Percentiles rank a stretch among this genome's conserved stretches.
Evolutionary conservation across 495 filamentous ascomycete genomes (phyloP).

Genomic region (Podospora bellae-mahoneyi): DNA sequence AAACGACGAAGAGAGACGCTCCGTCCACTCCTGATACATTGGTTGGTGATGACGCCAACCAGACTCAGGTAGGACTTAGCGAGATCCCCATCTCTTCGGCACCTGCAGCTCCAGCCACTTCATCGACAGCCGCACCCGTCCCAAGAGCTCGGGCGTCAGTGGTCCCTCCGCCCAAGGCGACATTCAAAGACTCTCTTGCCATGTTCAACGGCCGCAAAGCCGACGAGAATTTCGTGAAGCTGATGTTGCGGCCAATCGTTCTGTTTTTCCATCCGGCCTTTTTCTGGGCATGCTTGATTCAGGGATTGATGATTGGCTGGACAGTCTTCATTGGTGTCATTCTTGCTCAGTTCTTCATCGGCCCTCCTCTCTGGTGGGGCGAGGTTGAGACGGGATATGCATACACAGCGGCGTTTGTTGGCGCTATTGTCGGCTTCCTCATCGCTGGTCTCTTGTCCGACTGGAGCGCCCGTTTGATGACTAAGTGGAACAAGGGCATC

Average conservation of each 20-base stretch:
- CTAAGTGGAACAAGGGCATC: conserved; percentile 68
- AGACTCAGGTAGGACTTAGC: background rate
- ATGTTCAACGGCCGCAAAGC: conserved; percentile 82
- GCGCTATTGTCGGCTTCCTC: conserved; percentile 72
- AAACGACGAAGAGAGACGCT: background rate
- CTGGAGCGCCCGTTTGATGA: conserved; percentile 65
- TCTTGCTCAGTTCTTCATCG: conserved; percentile 75
- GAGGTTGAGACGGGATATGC: conserved; percentile 84
- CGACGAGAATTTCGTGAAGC: conserved; percentile 56
- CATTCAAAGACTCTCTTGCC: conserved; percentile 38
- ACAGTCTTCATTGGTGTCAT: conserved; percentile 90
- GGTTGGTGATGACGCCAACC: background rate
- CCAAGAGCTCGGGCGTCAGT: background rate
- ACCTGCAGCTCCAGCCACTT: background rate
- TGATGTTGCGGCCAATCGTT: conserved; percentile 61
- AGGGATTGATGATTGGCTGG: conserved; percentile 91
- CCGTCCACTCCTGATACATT: background rate
- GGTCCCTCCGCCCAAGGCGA: background rate
- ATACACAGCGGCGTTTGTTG: conserved; percentile 83
- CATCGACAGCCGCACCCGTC: background rate
- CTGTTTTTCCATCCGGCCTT: conserved; percentile 77
- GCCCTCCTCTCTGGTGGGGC: conserved; percentile 73
- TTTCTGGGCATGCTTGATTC: conserved; percentile 84
- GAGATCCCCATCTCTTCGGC: background rate
- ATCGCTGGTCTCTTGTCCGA: conserved; percentile 73